Conservation (phyloP, 192 early-diverging fungal genomes). For the Coemansia pectinata region DNA sequence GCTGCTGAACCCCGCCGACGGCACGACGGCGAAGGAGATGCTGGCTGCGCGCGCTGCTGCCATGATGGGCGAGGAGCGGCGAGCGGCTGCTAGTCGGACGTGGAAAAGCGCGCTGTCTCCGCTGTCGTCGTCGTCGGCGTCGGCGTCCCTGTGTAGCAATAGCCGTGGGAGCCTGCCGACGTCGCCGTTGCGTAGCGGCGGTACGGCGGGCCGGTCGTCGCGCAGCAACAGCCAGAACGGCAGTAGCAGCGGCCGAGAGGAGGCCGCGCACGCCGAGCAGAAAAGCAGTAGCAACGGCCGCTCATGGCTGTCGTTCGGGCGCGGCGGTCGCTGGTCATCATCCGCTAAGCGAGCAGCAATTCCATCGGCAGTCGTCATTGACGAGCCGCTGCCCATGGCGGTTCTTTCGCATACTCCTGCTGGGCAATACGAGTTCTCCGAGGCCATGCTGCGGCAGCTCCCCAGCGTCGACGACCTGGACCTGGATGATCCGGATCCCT, state of each 20-base stretch:
- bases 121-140: conserved; percentile 3
- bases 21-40: conserved; percentile 27
- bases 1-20: conserved; percentile 32
- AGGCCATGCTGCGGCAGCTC: conserved; percentile 35
- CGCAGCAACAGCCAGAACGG: neutral
- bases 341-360: neutral
- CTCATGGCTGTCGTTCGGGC: conserved; percentile 16
- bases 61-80: conserved; percentile 6
- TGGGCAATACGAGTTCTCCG: conserved; percentile 43
- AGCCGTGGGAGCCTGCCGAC: conserved; percentile 1
- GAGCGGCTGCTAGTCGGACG: neutral
- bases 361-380: conserved; percentile 16
- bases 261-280: neutral
- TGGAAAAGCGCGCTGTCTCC: neutral
- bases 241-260: neutral
- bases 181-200: neutral
- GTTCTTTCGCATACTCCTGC: conserved; percentile 24
- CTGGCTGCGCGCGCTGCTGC: conserved; percentile 9
- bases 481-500: conserved; percentile 7
- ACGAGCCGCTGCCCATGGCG: conserved; percentile 38
- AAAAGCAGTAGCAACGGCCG: conserved; percentile 16
- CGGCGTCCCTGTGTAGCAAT: neutral
- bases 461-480: conserved; percentile 2
- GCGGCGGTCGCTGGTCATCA: conserved; percentile 3
- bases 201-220: neutral